Evolutionary conservation across 352 stramenopile genomes (phyloP).

Genomic region (Phytophthora pini): DNA sequence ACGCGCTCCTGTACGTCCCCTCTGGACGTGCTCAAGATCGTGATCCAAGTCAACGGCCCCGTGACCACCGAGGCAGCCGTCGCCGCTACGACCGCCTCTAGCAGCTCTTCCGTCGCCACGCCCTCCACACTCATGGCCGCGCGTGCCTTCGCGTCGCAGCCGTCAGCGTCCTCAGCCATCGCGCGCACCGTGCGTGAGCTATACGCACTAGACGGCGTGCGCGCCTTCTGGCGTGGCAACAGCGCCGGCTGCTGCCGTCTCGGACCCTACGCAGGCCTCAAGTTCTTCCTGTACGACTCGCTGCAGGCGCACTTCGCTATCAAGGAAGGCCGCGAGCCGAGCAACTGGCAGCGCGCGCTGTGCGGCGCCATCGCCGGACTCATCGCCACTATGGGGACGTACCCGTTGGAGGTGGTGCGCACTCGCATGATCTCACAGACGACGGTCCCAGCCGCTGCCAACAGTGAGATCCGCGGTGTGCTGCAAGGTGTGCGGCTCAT

Average conservation of each 20-base stretch:
- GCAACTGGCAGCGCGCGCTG: constrained; percentile 56
- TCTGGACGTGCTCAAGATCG: constrained; percentile 86
- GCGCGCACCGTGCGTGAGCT: constrained; percentile 57
- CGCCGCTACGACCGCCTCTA: no score
- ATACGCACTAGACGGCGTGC: constrained; percentile 69
- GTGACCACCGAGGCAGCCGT: constrained; percentile 16
- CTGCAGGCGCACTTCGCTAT: constrained; percentile 55
- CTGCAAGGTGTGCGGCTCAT: constrained; percentile 68
- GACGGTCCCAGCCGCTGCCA: constrained; percentile 28
- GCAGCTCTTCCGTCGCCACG: constrained; percentile 4
- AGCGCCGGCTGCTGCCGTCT: constrained; percentile 78
- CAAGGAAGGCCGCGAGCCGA: constrained; percentile 38
- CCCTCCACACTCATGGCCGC: constrained; percentile 33
- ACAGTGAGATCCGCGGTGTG: constrained; percentile 62
- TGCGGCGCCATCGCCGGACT: constrained; percentile 71
- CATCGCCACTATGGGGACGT: constrained; percentile 75
- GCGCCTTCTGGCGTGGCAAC: constrained; percentile 86
- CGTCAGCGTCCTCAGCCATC: constrained; percentile 48
- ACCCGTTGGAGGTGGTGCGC: constrained; percentile 84
- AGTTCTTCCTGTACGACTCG: constrained; percentile 84
- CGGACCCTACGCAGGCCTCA: constrained; percentile 77
- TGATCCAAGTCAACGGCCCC: constrained; percentile 79
- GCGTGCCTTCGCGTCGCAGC: constrained; percentile 33
- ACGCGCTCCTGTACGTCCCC: constrained; percentile 84
- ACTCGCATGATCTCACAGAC: constrained; percentile 84